These are phyloP conservation scores for Suillus ampliporus DNA, from an alignment of 768 basidiomycete genomes.

Conservation along the genomic window DNA sequence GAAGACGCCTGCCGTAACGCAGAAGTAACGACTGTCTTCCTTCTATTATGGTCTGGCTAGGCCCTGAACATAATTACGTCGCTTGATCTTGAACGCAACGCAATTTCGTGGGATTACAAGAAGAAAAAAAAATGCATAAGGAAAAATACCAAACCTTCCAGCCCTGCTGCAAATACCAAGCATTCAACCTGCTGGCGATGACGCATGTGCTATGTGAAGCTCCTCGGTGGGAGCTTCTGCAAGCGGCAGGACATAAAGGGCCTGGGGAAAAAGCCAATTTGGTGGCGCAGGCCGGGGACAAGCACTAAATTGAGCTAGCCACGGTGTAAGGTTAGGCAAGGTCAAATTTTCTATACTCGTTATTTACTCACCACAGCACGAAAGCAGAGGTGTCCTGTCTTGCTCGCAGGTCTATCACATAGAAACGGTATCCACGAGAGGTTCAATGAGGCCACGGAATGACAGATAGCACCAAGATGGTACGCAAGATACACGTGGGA, in stretches of 20 bases:
- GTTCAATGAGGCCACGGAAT: background rate
- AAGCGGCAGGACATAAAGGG: background rate
- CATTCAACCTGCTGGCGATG: conserved; percentile 14
- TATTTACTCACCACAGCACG: conserved; percentile 21
- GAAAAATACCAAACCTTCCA: background rate
- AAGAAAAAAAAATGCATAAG: background rate
- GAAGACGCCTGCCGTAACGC: conserved; percentile 16
- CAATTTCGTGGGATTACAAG: background rate
- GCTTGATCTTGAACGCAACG: background rate
- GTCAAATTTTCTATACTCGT: conserved; percentile 21
- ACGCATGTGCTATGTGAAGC: conserved; percentile 24
- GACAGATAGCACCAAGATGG: background rate
- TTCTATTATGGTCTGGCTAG: too few species aligned
- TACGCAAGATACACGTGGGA: conserved; percentile 2
- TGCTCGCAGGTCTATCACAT: background rate
- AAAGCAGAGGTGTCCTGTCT: background rate
- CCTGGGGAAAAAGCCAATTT: conserved; percentile 21
- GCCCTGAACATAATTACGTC: background rate
- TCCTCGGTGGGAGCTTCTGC: conserved; percentile 22
- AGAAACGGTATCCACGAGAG: conserved; percentile 6
- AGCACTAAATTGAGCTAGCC: conserved; percentile 3
- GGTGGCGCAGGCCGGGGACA: conserved; percentile 17
- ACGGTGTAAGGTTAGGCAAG: conserved; percentile 19
- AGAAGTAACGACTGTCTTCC: background rate
- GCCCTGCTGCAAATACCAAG: conserved; percentile 11